A percentile compares a stretch with the other conserved stretches of the same genome.
phyloP scores from a whole-genome alignment of 78 protist genomes.

The Capsaspora owczarzaki region DNA sequence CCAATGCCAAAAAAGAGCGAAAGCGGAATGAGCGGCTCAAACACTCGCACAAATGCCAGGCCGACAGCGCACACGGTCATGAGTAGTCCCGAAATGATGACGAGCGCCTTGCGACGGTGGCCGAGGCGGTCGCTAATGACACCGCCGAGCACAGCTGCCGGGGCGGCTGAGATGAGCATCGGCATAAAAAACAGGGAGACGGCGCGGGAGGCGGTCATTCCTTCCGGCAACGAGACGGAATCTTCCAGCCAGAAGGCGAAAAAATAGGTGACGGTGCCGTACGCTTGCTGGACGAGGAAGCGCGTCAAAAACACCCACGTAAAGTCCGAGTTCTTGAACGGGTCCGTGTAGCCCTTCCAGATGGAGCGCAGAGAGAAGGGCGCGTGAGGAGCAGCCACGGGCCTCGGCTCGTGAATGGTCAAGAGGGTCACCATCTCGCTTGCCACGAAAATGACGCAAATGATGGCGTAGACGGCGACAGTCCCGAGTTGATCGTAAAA shows the following conservation, averaged over 20 bases:
- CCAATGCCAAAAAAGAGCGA: slow-evolving; percentile 37
- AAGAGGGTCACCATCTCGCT: neutral
- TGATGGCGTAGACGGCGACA: no score
- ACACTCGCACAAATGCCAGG: neutral
- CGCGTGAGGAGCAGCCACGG: neutral
- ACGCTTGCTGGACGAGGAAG: slow-evolving; percentile 3
- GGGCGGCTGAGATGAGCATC: neutral
- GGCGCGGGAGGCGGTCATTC: neutral
- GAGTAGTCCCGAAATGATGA: neutral
- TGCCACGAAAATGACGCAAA: neutral
- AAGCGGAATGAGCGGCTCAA: neutral
- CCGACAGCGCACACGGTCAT: neutral
- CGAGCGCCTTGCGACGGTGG: neutral
- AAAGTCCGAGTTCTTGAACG: slow-evolving; percentile 11
- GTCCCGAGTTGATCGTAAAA: neutral
- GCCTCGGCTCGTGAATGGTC: neutral
- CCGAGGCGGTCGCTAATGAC: neutral
- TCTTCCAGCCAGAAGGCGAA: neutral
- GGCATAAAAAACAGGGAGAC: neutral
- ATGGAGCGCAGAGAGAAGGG: neutral
- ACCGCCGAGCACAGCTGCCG: neutral
- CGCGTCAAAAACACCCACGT: slow-evolving; percentile 22
- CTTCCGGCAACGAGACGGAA: neutral
- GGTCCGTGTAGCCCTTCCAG: neutral
- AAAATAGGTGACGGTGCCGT: neutral